Percentiles rank a stretch among this genome's conserved stretches.
These are phyloP conservation scores for Aspergillus nomiae DNA, from an alignment of 2,329 filamentous ascomycete species.

Conservation along the genomic window DNA sequence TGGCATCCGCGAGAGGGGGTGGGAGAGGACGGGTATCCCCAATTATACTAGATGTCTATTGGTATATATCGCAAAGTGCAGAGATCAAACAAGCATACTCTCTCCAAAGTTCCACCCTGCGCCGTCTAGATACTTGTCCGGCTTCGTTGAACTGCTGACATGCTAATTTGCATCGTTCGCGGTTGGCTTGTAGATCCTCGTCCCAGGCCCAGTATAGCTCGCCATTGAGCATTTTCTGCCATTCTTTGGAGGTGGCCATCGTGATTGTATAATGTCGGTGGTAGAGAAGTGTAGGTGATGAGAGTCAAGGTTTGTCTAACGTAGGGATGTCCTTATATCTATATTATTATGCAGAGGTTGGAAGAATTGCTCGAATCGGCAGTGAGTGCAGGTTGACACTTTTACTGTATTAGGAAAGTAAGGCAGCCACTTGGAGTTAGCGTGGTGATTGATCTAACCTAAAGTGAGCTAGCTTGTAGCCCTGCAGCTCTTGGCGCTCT, in stretches of 20 bases:
- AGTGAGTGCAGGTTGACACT: neutral
- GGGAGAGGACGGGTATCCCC: constrained; percentile 27
- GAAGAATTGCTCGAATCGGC: neutral
- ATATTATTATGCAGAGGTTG: neutral
- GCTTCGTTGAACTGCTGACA: constrained; percentile 31
- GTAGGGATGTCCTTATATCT: too few relatives aligned
- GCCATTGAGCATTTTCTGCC: constrained; percentile 31
- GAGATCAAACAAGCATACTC: constrained; percentile 14
- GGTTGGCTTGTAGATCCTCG: constrained; percentile 29
- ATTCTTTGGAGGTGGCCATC: constrained; percentile 30
- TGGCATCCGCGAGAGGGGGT: constrained; percentile 18
- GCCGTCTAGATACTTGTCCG: constrained; percentile 22
- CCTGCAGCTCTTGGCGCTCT: neutral
- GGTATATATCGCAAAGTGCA: neutral
- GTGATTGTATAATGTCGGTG: neutral
- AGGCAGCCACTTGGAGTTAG: neutral
- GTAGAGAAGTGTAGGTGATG: neutral
- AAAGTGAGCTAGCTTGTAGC: too few relatives aligned
- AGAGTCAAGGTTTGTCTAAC: too few relatives aligned
- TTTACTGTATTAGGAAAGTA: neutral
- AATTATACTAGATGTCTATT: constrained; percentile 20
- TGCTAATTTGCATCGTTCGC: constrained; percentile 29
- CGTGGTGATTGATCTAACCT: too few relatives aligned
- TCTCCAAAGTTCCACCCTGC: constrained; percentile 28
- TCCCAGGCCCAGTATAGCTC: constrained; percentile 31